A percentile compares a stretch with the other conserved stretches of the same genome.
Evolutionary conservation across 169 alveolate genomes (phyloP).

Genomic region (Plasmodium malariae): DNA sequence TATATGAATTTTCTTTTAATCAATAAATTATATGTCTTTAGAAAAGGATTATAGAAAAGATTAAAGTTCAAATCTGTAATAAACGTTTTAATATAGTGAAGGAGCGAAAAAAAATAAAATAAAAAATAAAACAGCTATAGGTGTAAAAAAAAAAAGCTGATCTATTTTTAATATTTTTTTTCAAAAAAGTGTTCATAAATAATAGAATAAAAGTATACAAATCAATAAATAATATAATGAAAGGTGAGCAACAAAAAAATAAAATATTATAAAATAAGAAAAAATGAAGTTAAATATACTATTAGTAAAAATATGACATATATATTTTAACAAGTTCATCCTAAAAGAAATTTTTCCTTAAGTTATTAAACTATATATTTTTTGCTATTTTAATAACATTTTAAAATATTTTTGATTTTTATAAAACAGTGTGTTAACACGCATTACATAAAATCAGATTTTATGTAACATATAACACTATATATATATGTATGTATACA

Average conservation of each 20-base stretch:
- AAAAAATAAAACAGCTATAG: conserved; percentile 1
- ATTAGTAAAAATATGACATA: conserved; percentile 7
- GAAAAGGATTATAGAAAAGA: neutral
- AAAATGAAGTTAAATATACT: conserved; percentile 13
- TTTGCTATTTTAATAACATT: conserved; percentile 19
- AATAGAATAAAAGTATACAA: conserved; percentile 9
- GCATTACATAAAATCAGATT: no score
- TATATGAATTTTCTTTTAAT: no score
- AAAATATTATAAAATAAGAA: conserved; percentile 1
- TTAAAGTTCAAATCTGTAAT: conserved; percentile 8
- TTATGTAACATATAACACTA: neutral
- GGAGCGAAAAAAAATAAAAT: neutral
- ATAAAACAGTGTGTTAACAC: conserved; percentile 24
- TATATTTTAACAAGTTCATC: conserved; percentile 7
- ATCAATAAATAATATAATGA: neutral
- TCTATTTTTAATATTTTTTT: conserved; percentile 29
- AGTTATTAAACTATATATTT: conserved; percentile 15
- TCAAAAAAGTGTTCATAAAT: conserved; percentile 11
- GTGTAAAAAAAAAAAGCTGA: conserved; percentile 29
- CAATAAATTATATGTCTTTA: conserved; percentile 3
- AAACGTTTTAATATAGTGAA: neutral
- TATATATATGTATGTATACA: neutral
- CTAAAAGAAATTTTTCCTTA: neutral
- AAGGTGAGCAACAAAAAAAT: neutral
- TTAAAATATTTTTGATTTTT: conserved; percentile 12